Percentiles rank a stretch among this genome's conserved stretches.
Conservation (phyloP, 2,329 filamentous ascomycete species). For the Sporothrix pseudoabietina region DNA sequence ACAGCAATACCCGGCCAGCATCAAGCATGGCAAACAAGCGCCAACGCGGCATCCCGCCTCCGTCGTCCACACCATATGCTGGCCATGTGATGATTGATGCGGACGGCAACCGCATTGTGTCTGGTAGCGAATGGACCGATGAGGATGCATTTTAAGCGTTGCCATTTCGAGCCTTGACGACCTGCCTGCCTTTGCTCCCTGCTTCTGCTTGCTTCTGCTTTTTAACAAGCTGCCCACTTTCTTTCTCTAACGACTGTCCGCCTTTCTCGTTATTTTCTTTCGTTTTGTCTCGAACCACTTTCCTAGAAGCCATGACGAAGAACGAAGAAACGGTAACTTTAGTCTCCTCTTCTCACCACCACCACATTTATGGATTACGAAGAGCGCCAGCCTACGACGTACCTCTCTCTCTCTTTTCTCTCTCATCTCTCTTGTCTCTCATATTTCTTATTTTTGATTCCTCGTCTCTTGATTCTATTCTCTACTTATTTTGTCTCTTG, state of each 20-base stretch:
- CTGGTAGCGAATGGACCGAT: slow-evolving; percentile 68
- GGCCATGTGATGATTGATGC: slow-evolving; percentile 55
- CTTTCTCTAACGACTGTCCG: not conserved
- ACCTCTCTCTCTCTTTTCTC: not conserved
- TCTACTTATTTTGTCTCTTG: not conserved
- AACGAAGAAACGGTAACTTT: slow-evolving; percentile 24
- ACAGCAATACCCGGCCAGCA: slow-evolving; percentile 15
- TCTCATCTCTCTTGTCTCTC: not conserved
- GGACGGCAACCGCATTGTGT: slow-evolving; percentile 65
- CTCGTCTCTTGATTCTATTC: not conserved
- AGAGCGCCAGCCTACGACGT: slow-evolving; percentile 5
- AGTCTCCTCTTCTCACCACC: not conserved
- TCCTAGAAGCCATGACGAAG: slow-evolving; percentile 9
- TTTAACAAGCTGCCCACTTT: not conserved
- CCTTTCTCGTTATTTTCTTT: not conserved
- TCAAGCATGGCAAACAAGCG: slow-evolving; percentile 52
- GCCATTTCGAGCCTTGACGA: not conserved
- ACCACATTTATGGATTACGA: not conserved
- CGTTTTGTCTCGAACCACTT: not conserved
- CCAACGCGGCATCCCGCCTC: slow-evolving; percentile 56
- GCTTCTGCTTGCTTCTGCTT: not conserved
- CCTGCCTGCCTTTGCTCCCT: not conserved
- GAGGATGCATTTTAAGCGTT: slow-evolving; percentile 58
- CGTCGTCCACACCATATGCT: slow-evolving; percentile 46
- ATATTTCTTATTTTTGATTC: not conserved